Conservation (phyloP, 2,329 filamentous ascomycete genomes). For the Cordyceps farinosa region DNA sequence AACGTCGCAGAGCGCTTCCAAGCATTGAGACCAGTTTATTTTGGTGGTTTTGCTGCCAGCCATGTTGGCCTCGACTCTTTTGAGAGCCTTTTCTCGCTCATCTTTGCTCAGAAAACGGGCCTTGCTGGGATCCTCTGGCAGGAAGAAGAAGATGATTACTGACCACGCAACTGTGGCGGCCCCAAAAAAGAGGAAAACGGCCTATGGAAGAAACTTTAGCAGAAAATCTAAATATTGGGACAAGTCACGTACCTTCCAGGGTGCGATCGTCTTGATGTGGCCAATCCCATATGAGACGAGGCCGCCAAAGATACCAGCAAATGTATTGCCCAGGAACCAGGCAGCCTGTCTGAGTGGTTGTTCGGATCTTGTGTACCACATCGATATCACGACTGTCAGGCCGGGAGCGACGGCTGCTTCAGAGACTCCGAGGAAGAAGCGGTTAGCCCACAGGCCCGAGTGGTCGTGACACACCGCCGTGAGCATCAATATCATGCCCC, state of each 20-base stretch:
- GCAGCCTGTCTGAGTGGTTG: conserved; percentile 26
- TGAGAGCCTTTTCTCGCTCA: conserved; percentile 61
- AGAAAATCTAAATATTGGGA: not conserved
- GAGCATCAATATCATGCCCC: not conserved
- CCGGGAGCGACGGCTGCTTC: conserved; percentile 32
- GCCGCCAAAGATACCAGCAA: conserved; percentile 26
- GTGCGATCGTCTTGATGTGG: conserved; percentile 18
- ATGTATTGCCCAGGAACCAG: conserved; percentile 29
- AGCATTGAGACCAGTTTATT: conserved; percentile 5
- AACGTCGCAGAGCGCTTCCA: conserved; percentile 3
- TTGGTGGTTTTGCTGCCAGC: conserved; percentile 26
- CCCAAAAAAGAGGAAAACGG: conserved; percentile 16
- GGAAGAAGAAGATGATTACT: conserved; percentile 1
- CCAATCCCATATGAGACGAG: conserved; percentile 26
- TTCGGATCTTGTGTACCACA: conserved; percentile 35
- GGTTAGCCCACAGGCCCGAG: conserved; percentile 27
- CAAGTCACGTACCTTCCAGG: not conserved
- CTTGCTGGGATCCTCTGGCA: conserved; percentile 27
- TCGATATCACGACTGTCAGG: conserved; percentile 28
- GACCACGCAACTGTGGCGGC: conserved; percentile 11
- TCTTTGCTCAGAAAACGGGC: conserved; percentile 53
- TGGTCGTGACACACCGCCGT: conserved; percentile 17
- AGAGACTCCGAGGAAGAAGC: conserved; percentile 33
- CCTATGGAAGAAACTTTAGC: not conserved
- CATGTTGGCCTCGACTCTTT: conserved; percentile 60